Evolutionary conservation across 352 stramenopile genomes (phyloP).

Genomic region (Blastocystis hominis): DNA sequence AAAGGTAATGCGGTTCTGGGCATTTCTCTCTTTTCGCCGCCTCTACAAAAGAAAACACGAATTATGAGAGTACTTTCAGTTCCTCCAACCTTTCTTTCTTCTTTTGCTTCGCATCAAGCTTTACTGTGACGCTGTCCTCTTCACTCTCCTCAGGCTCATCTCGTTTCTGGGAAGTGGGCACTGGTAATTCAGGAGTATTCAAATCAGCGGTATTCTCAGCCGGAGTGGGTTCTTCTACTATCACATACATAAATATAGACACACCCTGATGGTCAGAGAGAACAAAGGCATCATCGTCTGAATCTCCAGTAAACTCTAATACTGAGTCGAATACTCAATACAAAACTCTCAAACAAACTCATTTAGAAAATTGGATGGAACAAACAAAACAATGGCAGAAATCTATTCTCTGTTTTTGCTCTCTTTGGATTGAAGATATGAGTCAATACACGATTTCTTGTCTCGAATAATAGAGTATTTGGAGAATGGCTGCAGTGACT

Average conservation of each 20-base stretch:
- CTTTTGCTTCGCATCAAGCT: background rate
- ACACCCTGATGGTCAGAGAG: background rate
- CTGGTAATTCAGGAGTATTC: background rate
- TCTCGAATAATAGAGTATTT: background rate
- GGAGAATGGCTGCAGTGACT: conserved; percentile 10
- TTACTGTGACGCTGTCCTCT: too few relatives aligned
- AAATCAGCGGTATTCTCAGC: too few relatives aligned
- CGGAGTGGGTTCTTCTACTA: background rate
- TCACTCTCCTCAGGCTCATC: background rate
- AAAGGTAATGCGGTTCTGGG: conserved; percentile 1
- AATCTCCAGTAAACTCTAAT: conserved; percentile 36
- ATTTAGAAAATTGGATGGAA: background rate
- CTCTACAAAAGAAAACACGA: background rate
- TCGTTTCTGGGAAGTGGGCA: background rate
- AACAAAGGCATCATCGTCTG: background rate
- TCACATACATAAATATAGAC: background rate
- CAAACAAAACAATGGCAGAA: background rate
- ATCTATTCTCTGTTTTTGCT: background rate
- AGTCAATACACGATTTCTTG: background rate
- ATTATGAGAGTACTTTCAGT: background rate
- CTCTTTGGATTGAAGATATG: background rate
- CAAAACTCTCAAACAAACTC: conserved; percentile 27
- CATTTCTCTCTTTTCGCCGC: conserved; percentile 27
- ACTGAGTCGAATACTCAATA: background rate
- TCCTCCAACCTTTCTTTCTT: conserved; percentile 51